Base-by-base conservation (phyloP, 106 monocot genomes). In the Triglochin maritima region DNA sequence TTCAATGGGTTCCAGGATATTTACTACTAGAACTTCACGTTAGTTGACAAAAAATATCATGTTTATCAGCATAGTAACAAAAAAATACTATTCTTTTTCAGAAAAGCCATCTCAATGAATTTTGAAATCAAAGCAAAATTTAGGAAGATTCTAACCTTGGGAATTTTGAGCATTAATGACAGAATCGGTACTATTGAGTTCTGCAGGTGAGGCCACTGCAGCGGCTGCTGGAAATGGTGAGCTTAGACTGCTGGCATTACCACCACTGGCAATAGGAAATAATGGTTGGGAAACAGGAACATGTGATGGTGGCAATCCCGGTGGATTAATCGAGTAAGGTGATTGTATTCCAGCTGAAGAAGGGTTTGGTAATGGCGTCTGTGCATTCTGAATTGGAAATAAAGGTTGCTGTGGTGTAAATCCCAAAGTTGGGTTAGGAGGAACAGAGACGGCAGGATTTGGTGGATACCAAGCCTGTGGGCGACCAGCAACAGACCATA, bases 321-420 rank as follows among this genome's bases (percentile, higher is more conserved):
- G 73, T 49, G 81, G 77, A 58, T 12, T 43, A 41, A 75, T 67
- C 72, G 63, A 82, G 68, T 80, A 75, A 4, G 79, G 64, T 72
- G 78, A 50, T 44, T 75, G 88, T 59, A 80, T 61, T 67, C 68
- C 78, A 76, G 80, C 52, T 61, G 74, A 50, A 63, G 81, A 55
- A 65, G 77, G 50, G 41, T 81, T 43, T 59, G 78, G 61, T 56
- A 86, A 73, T 63, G 76, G 69, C 58, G 68, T 16, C 13, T 65
- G 69, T 43, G 75, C 64, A 69, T 81, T 87, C 44, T 87, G 89
- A 53, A 94, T 85, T 49, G 95, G 90, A 81, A 95, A 95, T 50
- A 90, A 71, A 63, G 87, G 83, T 46, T 85, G 89, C 49, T 82
- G 87, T 50, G 77, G 67, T 48, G 67, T 63, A 59, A 78, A 43